phyloP scores from a whole-genome alignment of 2,329 filamentous ascomycete species.

The Kalaharituber pfeilii region DNA sequence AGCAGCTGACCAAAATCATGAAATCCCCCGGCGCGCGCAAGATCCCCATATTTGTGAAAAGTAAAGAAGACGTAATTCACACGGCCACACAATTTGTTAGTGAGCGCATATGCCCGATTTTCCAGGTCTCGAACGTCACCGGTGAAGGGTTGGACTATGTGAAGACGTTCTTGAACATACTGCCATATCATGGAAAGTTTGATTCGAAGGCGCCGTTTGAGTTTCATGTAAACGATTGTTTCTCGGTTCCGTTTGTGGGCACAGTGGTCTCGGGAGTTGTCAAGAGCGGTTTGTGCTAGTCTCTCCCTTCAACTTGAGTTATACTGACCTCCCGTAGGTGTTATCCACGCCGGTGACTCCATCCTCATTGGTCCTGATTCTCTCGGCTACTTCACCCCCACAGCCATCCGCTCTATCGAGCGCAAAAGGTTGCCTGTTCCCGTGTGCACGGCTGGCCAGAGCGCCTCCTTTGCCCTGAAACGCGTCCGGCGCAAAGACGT shows the following conservation, averaged over 20 bases:
- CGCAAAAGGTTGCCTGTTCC: slow-evolving; percentile 81
- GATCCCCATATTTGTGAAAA: slow-evolving; percentile 90
- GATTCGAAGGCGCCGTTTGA: slow-evolving; percentile 77
- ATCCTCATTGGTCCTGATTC: slow-evolving; percentile 82
- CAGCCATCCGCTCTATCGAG: slow-evolving; percentile 80
- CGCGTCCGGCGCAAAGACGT: slow-evolving; percentile 80
- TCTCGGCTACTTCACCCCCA: slow-evolving; percentile 73
- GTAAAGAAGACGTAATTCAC: slow-evolving; percentile 77
- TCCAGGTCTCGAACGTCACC: slow-evolving; percentile 96
- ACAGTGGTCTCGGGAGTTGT: slow-evolving; percentile 92
- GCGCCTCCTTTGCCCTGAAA: slow-evolving; percentile 77
- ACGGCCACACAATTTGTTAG: slow-evolving; percentile 88
- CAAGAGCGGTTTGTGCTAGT: slow-evolving; percentile 35
- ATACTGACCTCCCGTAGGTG: slow-evolving; percentile 39
- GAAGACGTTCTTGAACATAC: slow-evolving; percentile 80
- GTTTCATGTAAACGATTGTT: slow-evolving; percentile 92
- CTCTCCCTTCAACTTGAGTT: neutral
- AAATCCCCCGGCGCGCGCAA: slow-evolving; percentile 88
- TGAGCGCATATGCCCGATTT: slow-evolving; percentile 87
- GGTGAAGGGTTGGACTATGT: slow-evolving; percentile 81
- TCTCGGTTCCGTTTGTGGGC: slow-evolving; percentile 91
- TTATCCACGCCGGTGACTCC: slow-evolving; percentile 76
- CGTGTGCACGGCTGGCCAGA: slow-evolving; percentile 77
- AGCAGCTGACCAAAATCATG: slow-evolving; percentile 78
- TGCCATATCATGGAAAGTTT: slow-evolving; percentile 88